phyloP scores from a whole-genome alignment of 2,329 filamentous ascomycete genomes.

The Pseudogymnoascus sp. region DNA sequence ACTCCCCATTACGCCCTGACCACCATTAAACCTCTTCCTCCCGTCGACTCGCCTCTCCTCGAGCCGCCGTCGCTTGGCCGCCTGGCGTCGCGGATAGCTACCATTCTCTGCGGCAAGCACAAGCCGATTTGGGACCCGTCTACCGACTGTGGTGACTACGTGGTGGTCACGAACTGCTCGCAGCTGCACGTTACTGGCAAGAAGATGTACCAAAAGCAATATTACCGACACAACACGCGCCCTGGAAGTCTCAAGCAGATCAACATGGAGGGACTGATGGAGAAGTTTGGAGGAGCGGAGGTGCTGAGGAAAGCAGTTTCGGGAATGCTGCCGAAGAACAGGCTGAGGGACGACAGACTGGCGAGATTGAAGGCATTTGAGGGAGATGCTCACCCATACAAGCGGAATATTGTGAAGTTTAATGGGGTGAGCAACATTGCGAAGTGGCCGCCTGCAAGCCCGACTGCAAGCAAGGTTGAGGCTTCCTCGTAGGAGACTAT shows the following conservation, averaged over 20 bases:
- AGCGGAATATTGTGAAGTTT: constrained; percentile 73
- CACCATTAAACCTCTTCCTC: constrained; percentile 36
- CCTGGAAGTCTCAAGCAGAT: constrained; percentile 81
- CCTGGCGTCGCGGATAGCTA: constrained; percentile 77
- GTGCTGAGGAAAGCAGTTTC: constrained; percentile 84
- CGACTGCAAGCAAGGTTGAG: neutral
- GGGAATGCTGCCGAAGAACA: constrained; percentile 97
- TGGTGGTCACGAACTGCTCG: constrained; percentile 84
- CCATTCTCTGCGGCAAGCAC: constrained; percentile 94
- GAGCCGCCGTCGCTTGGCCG: constrained; percentile 78
- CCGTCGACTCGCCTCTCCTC: constrained; percentile 31
- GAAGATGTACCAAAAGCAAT: constrained; percentile 89
- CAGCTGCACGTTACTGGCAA: constrained; percentile 82
- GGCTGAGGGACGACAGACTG: constrained; percentile 78
- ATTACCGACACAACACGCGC: constrained; percentile 88
- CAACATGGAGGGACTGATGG: constrained; percentile 91
- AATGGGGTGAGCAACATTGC: constrained; percentile 39
- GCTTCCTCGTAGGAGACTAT: neutral
- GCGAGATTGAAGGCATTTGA: constrained; percentile 92
- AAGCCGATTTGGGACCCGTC: constrained; percentile 97
- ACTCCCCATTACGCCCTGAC: constrained; percentile 51
- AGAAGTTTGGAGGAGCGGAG: constrained; percentile 88
- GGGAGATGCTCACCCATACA: constrained; percentile 84
- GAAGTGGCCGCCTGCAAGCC: constrained; percentile 14
- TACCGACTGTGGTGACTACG: constrained; percentile 98